These are phyloP conservation scores for Saccharomyces hybrid DNA, from an alignment of 1,139 yeast genomes.

Conservation along the genomic window DNA sequence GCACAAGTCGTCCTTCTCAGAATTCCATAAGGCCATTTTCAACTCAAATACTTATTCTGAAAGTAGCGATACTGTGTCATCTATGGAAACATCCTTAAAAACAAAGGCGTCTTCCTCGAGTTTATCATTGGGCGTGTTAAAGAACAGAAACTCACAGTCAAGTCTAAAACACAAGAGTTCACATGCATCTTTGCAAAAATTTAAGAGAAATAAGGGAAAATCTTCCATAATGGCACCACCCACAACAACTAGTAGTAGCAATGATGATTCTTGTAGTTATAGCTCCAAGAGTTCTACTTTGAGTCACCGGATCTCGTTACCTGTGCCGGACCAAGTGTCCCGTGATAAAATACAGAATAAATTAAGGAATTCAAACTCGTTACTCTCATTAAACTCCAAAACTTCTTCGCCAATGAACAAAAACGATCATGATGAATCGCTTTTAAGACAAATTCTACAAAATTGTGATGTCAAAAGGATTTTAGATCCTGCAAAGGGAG, in stretches of 20 bases:
- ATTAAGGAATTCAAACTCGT: constrained; percentile 45
- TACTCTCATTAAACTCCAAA: constrained; percentile 36
- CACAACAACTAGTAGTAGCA: constrained; percentile 4
- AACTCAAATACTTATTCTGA: constrained; percentile 3
- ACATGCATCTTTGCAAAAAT: constrained; percentile 28
- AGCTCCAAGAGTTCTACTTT: constrained; percentile 5
- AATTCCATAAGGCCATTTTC: constrained; percentile 15
- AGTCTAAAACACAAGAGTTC: constrained; percentile 28
- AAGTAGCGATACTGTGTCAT: neutral
- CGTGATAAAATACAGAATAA: constrained; percentile 47
- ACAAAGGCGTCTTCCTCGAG: constrained; percentile 24
- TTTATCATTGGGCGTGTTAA: constrained; percentile 20
- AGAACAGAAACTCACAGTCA: constrained; percentile 23
- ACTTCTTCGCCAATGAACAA: constrained; percentile 14
- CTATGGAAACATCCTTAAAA: constrained; percentile 11
- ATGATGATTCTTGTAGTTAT: constrained; percentile 12
- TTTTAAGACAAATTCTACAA: constrained; percentile 20
- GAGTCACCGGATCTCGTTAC: constrained; percentile 42
- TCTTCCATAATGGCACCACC: constrained; percentile 11
- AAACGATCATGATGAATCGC: constrained; percentile 23
- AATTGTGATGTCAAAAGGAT: constrained; percentile 20
- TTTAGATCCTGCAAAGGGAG: neutral
- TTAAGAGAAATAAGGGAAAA: constrained; percentile 22
- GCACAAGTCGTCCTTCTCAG: constrained; percentile 15
- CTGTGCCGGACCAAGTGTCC: constrained; percentile 48